Conservation (phyloP, 768 basidiomycete species). For the Psilocybe tampanensis region DNA sequence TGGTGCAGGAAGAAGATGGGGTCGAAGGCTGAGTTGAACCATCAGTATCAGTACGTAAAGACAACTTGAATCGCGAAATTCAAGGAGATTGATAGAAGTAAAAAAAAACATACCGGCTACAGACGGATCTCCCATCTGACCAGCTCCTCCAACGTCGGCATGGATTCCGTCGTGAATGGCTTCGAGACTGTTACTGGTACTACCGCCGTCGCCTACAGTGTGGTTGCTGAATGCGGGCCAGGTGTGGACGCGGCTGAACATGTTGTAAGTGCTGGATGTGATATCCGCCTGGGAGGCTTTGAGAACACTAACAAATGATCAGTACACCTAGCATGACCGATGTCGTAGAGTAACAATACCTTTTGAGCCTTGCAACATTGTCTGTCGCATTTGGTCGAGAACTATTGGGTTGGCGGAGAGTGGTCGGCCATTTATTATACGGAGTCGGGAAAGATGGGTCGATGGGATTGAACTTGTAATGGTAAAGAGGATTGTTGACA, state of each 20-base stretch:
- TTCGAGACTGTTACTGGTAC: constrained; percentile 48
- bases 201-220: constrained; percentile 36
- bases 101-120: constrained; percentile 37
- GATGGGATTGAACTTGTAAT: constrained; percentile 26
- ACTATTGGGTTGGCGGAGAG: constrained; percentile 34
- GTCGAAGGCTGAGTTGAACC: constrained; percentile 41
- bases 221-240: constrained; percentile 54
- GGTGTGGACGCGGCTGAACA: constrained; percentile 36
- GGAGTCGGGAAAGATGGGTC: constrained; percentile 31
- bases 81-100: neutral
- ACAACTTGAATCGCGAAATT: no score
- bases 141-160: constrained; percentile 40
- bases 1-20: constrained; percentile 60
- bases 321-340: no score
- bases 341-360: constrained; percentile 18
- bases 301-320: constrained; percentile 2
- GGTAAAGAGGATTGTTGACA: constrained; percentile 25
- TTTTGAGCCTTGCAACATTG: constrained; percentile 29
- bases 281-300: constrained; percentile 23
- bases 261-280: constrained; percentile 35
- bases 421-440: constrained; percentile 33
- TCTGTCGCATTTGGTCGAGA: constrained; percentile 28
- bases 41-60: neutral
- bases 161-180: constrained; percentile 53
- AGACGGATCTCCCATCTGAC: constrained; percentile 43